phyloP scores from a whole-genome alignment of 2,329 filamentous ascomycete species.

The Cordyceps fumosorosea region DNA sequence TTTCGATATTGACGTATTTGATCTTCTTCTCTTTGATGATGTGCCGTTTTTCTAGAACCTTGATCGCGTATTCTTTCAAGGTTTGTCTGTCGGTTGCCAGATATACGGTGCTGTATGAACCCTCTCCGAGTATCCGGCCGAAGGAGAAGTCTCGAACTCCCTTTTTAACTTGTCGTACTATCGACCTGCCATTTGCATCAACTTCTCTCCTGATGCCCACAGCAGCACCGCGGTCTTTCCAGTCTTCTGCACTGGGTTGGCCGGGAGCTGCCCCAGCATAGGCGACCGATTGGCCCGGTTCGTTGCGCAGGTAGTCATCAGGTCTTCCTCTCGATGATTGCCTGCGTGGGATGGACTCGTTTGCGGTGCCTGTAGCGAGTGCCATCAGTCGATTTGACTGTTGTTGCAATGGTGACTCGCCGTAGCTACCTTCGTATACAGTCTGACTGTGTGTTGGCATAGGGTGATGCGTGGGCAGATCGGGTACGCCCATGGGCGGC shows the following conservation, averaged over 20 bases:
- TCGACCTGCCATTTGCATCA: slow-evolving; percentile 75
- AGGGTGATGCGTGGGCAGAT: not conserved
- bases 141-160: slow-evolving; percentile 96
- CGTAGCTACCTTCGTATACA: slow-evolving; percentile 14
- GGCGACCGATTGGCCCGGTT: not conserved
- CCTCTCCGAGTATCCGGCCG: slow-evolving; percentile 83
- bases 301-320: not conserved
- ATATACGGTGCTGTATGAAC: slow-evolving; percentile 94
- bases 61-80: slow-evolving; percentile 93
- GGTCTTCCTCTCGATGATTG: not conserved
- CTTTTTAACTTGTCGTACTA: slow-evolving; percentile 85
- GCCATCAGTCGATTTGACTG: slow-evolving; percentile 5
- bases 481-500: not conserved
- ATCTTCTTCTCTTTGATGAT: slow-evolving; percentile 99
- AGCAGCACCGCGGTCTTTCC: slow-evolving; percentile 93
- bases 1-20: slow-evolving; percentile 99
- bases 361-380: not conserved
- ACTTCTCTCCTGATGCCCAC: slow-evolving; percentile 75
- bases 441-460: not conserved
- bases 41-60: slow-evolving; percentile 95
- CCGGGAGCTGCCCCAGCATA: slow-evolving; percentile 19
- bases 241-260: slow-evolving; percentile 58
- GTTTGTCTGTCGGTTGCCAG: slow-evolving; percentile 90
- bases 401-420: slow-evolving; percentile 12
- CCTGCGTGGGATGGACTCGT: slow-evolving; percentile 48